Conservation (phyloP, 148 eudicot genomes). For the Silene conica region DNA sequence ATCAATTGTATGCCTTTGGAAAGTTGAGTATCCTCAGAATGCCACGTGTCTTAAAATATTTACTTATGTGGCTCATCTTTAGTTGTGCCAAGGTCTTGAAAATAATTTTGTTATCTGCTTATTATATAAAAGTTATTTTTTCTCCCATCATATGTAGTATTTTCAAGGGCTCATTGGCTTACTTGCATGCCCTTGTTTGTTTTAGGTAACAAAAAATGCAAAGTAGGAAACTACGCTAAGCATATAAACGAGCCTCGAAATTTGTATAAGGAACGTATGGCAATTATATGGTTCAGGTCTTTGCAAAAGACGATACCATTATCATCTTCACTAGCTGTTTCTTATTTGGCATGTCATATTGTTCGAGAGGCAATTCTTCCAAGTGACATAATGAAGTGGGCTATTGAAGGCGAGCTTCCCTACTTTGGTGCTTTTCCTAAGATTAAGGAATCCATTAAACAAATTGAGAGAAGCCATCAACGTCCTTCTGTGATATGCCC, state of each 20-base stretch:
- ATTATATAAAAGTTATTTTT: not conserved
- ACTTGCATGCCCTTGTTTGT: not conserved
- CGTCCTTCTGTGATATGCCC: constrained; percentile 46
- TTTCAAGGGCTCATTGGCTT: not conserved
- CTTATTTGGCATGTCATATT: constrained; percentile 67
- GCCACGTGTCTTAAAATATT: not conserved
- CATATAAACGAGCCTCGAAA: constrained; percentile 54
- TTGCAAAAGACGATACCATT: constrained; percentile 59
- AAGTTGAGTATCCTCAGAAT: not conserved
- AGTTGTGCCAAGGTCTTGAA: not conserved
- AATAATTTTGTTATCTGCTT: not conserved
- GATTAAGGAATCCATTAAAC: constrained; percentile 44
- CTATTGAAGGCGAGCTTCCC: constrained; percentile 77
- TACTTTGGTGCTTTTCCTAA: constrained; percentile 62
- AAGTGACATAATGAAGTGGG: constrained; percentile 68
- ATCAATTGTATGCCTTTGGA: not conserved
- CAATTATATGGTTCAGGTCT: constrained; percentile 60
- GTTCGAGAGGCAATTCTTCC: constrained; percentile 74
- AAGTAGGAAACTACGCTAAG: constrained; percentile 12
- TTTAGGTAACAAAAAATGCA: constrained; percentile 33
- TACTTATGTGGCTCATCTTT: not conserved
- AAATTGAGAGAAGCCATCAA: constrained; percentile 13
- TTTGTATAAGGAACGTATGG: constrained; percentile 50
- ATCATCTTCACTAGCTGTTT: constrained; percentile 56
- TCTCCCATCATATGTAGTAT: not conserved